Percentiles rank a stretch among this genome's conserved stretches.
Evolutionary conservation across 2,329 filamentous ascomycete genomes (phyloP).

Genomic region (Tolypocladium paradoxum): DNA sequence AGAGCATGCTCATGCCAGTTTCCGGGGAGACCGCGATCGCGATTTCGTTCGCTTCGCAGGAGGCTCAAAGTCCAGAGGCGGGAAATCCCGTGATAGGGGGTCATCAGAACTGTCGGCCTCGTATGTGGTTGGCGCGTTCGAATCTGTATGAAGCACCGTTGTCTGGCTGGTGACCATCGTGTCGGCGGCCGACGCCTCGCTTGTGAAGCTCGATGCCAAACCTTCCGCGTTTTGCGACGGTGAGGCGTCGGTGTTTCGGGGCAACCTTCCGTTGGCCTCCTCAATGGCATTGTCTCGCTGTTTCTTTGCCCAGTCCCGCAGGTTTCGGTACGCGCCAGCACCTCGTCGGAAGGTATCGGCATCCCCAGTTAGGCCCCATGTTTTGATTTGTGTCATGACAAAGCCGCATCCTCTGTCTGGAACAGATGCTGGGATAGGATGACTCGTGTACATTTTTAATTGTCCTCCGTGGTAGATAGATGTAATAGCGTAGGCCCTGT

Average conservation of each 20-base stretch:
- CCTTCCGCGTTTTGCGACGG: neutral
- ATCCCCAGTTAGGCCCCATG: neutral
- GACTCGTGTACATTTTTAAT: conserved; percentile 1
- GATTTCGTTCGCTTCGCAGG: neutral
- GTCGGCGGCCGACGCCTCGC: neutral
- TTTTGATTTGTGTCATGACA: neutral
- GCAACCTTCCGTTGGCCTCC: neutral
- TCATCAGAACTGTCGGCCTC: neutral
- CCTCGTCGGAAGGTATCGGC: neutral
- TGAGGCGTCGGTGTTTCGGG: neutral
- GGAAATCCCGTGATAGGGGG: neutral
- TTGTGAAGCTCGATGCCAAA: neutral
- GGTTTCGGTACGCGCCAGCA: neutral
- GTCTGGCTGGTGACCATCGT: neutral
- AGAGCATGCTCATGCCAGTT: neutral
- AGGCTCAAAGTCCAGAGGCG: neutral
- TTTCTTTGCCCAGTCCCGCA: neutral
- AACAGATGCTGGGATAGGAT: neutral
- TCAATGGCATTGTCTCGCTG: neutral
- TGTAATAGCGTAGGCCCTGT: conserved; percentile 1
- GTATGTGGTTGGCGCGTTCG: neutral
- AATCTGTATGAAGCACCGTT: neutral
- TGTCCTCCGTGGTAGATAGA: neutral
- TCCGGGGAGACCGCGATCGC: neutral
- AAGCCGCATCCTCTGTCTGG: neutral